These are phyloP conservation scores for Camelina neglecta DNA, from an alignment of 345 rosid genomes.

Conservation along the genomic window DNA sequence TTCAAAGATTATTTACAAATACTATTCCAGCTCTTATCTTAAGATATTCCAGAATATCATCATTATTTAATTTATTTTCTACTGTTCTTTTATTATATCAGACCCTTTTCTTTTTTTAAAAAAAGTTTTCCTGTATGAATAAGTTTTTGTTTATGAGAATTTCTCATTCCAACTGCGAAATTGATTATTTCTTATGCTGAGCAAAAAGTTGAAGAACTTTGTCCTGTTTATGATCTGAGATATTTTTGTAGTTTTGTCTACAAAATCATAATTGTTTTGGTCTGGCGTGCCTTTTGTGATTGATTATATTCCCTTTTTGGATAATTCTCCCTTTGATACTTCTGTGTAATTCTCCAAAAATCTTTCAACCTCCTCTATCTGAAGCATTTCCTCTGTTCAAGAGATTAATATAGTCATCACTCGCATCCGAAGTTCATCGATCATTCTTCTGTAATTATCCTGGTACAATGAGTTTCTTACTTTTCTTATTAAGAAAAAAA, in stretches of 20 bases:
- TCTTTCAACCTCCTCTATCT: constrained; percentile 1
- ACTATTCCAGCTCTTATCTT: constrained; percentile 40
- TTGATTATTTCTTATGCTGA: not conserved
- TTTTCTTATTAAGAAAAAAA: constrained; percentile 1
- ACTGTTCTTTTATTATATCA: not conserved
- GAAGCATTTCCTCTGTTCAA: constrained; percentile 18
- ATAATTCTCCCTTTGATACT: constrained; percentile 3
- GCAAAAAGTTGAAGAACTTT: constrained; percentile 28
- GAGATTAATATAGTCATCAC: constrained; percentile 9
- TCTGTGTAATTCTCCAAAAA: constrained; percentile 17
- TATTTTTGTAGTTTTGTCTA: constrained; percentile 6
- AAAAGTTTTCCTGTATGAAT: not conserved
- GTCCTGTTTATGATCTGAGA: constrained; percentile 33
- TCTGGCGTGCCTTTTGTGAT: constrained; percentile 32
- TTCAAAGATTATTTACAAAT: constrained; percentile 39
- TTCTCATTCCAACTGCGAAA: not conserved
- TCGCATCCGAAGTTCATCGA: constrained; percentile 8
- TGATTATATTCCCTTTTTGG: constrained; percentile 31
- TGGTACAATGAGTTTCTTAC: constrained; percentile 17
- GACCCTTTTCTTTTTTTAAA: not conserved
- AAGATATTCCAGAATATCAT: constrained; percentile 38
- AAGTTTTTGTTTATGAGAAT: not conserved
- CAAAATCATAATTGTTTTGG: constrained; percentile 23
- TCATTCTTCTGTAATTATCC: constrained; percentile 15
- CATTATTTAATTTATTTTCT: constrained; percentile 30